Evolutionary conservation across 176 grass and related monocot species (phyloP).

Genomic region (Raddia distichophylla): DNA sequence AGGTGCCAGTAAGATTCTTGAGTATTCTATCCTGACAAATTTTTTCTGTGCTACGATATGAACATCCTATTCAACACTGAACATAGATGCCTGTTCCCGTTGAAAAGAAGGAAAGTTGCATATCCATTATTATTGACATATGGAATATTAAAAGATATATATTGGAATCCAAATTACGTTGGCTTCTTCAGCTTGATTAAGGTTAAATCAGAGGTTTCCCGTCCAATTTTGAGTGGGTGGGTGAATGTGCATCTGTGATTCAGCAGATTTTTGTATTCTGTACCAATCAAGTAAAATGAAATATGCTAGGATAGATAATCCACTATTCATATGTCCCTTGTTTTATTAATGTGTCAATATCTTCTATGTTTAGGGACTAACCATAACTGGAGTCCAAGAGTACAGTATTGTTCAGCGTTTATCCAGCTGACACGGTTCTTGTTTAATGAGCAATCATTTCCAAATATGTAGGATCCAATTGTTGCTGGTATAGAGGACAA

Average conservation of each 20-base stretch:
- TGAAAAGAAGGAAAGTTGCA: background rate
- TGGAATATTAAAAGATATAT: background rate
- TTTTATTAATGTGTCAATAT: constrained; percentile 8
- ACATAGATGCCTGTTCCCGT: background rate
- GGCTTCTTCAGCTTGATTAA: background rate
- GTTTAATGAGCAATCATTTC: constrained; percentile 27
- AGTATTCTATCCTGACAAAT: background rate
- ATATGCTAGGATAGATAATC: background rate
- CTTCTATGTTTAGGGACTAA: background rate
- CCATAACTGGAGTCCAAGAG: background rate
- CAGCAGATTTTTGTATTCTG: background rate
- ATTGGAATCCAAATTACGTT: background rate
- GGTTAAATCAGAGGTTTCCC: background rate
- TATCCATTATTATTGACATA: background rate
- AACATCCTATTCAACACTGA: background rate
- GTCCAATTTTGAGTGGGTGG: background rate
- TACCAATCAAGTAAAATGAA: background rate
- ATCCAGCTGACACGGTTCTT: constrained; percentile 10
- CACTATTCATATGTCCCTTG: background rate
- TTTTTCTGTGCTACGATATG: background rate
- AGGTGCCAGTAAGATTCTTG: constrained; percentile 3
- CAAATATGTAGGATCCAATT: constrained; percentile 77
- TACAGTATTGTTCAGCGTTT: background rate
- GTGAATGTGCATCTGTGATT: background rate
- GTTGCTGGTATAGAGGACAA: constrained; percentile 90